Evolutionary conservation across 352 stramenopile genomes (phyloP).

Genomic region (Phytophthora quininea): DNA sequence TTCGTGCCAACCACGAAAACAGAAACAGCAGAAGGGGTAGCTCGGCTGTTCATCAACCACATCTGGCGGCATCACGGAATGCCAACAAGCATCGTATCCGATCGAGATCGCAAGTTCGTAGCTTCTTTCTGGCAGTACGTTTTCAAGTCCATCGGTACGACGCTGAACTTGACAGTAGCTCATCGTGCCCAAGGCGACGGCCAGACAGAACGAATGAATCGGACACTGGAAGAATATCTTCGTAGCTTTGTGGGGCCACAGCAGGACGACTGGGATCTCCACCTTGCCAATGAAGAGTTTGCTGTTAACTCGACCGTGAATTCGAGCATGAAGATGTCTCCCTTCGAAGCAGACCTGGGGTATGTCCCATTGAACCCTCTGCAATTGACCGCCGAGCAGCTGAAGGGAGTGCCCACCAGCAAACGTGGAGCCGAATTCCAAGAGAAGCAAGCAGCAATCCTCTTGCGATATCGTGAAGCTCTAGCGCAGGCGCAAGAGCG

Average conservation of each 20-base stretch:
- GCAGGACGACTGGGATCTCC: constrained; percentile 15
- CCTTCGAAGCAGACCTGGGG: constrained; percentile 20
- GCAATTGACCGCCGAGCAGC: neutral
- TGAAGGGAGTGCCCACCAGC: neutral
- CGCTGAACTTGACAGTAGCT: neutral
- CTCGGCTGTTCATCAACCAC: neutral
- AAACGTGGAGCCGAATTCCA: neutral
- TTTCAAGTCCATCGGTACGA: too few species aligned
- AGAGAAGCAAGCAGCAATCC: neutral
- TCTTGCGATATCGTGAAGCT: neutral
- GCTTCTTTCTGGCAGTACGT: constrained; percentile 10
- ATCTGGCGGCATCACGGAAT: neutral
- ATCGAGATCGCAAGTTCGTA: constrained; percentile 23
- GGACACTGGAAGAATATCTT: constrained; percentile 10
- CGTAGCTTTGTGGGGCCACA: constrained; percentile 12
- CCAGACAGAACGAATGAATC: constrained; percentile 19
- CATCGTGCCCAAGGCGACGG: constrained; percentile 15
- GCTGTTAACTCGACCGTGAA: neutral
- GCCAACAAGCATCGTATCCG: constrained; percentile 3
- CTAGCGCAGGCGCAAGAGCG: too few species aligned
- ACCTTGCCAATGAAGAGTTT: neutral
- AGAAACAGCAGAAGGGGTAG: constrained; percentile 9
- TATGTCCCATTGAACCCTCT: constrained; percentile 11
- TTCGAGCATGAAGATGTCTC: constrained; percentile 9
- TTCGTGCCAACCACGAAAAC: constrained; percentile 7